These are phyloP conservation scores for Colletotrichum graminicola DNA, from an alignment of 2,329 filamentous ascomycete genomes.

Conservation along the genomic window DNA sequence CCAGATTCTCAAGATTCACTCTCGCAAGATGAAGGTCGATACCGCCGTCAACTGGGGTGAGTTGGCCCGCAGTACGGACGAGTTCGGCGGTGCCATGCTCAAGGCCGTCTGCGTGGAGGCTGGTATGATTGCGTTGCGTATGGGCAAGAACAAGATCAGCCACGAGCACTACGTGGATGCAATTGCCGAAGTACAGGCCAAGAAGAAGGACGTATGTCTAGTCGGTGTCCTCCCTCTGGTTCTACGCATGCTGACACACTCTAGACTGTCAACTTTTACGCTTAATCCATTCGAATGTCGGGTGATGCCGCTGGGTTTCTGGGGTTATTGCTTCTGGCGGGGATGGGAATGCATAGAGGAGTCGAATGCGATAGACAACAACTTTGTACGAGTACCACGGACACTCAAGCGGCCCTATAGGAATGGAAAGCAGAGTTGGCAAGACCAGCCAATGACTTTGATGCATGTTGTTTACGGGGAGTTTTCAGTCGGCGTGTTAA, in stretches of 20 bases:
- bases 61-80: constrained; percentile 94
- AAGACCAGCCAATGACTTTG: not conserved
- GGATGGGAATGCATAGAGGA: constrained; percentile 41
- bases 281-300: constrained; percentile 50
- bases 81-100: constrained; percentile 97
- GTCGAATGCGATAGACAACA: constrained; percentile 41
- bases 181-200: constrained; percentile 92
- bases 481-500: not conserved
- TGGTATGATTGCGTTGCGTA: constrained; percentile 97
- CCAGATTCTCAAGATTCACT: constrained; percentile 97
- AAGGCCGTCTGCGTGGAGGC: constrained; percentile 99
- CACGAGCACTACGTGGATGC: constrained; percentile 99
- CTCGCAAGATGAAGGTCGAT: constrained; percentile 97
- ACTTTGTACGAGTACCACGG: constrained; percentile 42
- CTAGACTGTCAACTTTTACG: constrained; percentile 70
- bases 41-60: constrained; percentile 95
- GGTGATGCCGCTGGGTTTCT: constrained; percentile 31
- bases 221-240: not conserved
- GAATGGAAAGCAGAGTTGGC: constrained; percentile 39
- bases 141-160: constrained; percentile 94
- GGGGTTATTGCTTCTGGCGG: constrained; percentile 37
- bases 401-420: constrained; percentile 39
- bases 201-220: constrained; percentile 87
- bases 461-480: not conserved
- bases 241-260: constrained; percentile 45